A percentile compares a stretch with the other conserved stretches of the same genome.
Conservation (phyloP, 345 rosid genomes). For the Boechera stricta region DNA sequence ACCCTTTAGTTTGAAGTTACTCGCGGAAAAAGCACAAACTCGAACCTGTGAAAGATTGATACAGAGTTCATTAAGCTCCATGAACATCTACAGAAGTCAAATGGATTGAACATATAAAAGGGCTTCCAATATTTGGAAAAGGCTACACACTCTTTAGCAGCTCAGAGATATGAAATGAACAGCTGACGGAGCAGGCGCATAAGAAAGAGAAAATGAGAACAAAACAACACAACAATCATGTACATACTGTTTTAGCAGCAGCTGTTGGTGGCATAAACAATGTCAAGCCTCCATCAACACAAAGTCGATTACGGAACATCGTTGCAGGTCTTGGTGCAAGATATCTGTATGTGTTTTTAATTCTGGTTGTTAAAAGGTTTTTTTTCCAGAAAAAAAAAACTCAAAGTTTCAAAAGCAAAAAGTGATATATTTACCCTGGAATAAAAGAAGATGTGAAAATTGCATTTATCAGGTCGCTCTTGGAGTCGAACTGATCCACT, state of each 20-base stretch:
- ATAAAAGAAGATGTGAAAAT: conserved; percentile 87
- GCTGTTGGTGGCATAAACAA: conserved; percentile 97
- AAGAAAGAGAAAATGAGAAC: not conserved
- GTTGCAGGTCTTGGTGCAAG: conserved; percentile 96
- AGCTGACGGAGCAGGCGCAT: not conserved
- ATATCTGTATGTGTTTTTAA: conserved; percentile 59
- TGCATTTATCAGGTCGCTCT: conserved; percentile 87
- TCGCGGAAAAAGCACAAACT: conserved; percentile 85
- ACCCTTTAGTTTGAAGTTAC: conserved; percentile 64
- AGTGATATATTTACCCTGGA: conserved; percentile 67
- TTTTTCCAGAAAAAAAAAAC: not conserved
- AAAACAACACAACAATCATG: conserved; percentile 31
- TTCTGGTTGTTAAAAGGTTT: conserved; percentile 17
- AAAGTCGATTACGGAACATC: conserved; percentile 77
- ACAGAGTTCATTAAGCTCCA: not conserved
- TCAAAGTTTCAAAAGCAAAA: conserved; percentile 23
- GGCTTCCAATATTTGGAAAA: not conserved
- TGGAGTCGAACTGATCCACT: conserved; percentile 97
- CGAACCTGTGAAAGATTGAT: conserved; percentile 58
- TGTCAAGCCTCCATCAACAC: conserved; percentile 96
- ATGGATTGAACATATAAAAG: conserved; percentile 15
- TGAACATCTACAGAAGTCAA: conserved; percentile 5
- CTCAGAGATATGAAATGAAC: not conserved
- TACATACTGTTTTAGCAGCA: conserved; percentile 80
- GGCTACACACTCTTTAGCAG: not conserved